Evolutionary conservation across 768 basidiomycete genomes (phyloP).

Genomic region (Pulveroboletus sp.): DNA sequence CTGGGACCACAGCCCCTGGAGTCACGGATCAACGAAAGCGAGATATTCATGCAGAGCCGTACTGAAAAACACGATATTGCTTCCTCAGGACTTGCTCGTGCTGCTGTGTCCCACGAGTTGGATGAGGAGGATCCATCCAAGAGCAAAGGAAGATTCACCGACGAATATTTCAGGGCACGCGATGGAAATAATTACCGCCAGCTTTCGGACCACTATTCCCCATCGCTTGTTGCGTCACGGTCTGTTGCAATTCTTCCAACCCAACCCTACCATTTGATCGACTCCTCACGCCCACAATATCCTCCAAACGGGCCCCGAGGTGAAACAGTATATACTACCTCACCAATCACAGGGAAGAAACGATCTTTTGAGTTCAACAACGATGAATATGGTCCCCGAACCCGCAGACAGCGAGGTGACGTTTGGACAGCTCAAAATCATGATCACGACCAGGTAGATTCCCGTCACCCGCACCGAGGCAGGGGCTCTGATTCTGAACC

Average conservation of each 20-base stretch:
- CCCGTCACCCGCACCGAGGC: constrained; percentile 8
- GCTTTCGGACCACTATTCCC: constrained; percentile 9
- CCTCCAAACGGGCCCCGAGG: constrained; percentile 10
- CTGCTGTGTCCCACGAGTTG: constrained; percentile 1
- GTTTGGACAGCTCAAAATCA: constrained; percentile 13
- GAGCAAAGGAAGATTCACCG: constrained; percentile 4
- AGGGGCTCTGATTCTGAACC: constrained; percentile 9
- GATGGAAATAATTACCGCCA: constrained; percentile 1
- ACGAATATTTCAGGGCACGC: constrained; percentile 8
- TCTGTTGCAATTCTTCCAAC: constrained; percentile 2
- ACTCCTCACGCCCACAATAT: constrained; percentile 7
- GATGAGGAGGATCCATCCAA: constrained; percentile 9
- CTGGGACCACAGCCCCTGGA: constrained; percentile 4
- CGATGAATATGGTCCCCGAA: constrained; percentile 17
- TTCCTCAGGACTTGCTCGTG: constrained; percentile 9
- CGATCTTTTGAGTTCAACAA: constrained; percentile 19
- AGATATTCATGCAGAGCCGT: background rate
- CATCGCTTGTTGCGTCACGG: constrained; percentile 3
- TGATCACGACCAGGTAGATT: constrained; percentile 3
- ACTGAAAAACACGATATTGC: background rate
- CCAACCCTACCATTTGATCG: background rate
- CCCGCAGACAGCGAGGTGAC: constrained; percentile 23
- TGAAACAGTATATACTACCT: constrained; percentile 14
- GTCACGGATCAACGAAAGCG: background rate
- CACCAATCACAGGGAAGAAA: constrained; percentile 18